Base-by-base conservation (phyloP, 768 basidiomycete genomes). In the Pholiota microspora region DNA sequence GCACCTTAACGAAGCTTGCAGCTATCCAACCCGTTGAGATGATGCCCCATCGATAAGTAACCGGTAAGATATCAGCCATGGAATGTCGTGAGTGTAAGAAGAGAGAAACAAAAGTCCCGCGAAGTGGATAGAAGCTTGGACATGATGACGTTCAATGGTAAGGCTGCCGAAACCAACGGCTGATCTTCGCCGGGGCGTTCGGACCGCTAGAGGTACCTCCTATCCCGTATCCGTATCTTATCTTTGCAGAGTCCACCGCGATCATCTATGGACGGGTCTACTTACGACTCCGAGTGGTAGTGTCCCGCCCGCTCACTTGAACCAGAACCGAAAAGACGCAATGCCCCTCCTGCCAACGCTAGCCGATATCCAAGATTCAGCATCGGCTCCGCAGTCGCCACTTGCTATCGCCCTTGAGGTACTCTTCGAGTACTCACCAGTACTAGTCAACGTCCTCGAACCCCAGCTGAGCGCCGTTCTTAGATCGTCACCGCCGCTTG, bases 21-120 rank as follows among this genome's bases (percentile, higher is more conserved):
- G 91, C 84, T 54, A 94, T 94, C 16, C 67, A 64, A 27, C 90
- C 91, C 1, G 92, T 92, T 10, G 91, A 89, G 57, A 96, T 87
- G 59, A 94, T 89, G 15, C 93, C 92, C 93, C 92, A 94, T 52
- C 82, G 82, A 51, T 92, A 68, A 15, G 72, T 73, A 45, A 76
- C 70, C 1, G 75, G 73, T 57, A 71, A 69, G 15, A 57, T 59
- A 28, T 56, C 57, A 44, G 71, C 58, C 73, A 75, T 76, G 31
- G 51, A 44, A 38, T n/a, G 28, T 27, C n/a, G 48, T 53, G 48
- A 49, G 42, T 16, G 47, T 36, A 51, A 45, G 16, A 53, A 36
- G 32, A 16, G 28, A 42, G 56, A 40, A 53, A n/a, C n/a, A n/a
- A 13, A 29, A 31, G 21, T 34, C n/a, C 24, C 46, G 36, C 51